Evolutionary conservation across 2,329 filamentous ascomycete species (phyloP).

Genomic region (Aureobasidium subglaciale): DNA sequence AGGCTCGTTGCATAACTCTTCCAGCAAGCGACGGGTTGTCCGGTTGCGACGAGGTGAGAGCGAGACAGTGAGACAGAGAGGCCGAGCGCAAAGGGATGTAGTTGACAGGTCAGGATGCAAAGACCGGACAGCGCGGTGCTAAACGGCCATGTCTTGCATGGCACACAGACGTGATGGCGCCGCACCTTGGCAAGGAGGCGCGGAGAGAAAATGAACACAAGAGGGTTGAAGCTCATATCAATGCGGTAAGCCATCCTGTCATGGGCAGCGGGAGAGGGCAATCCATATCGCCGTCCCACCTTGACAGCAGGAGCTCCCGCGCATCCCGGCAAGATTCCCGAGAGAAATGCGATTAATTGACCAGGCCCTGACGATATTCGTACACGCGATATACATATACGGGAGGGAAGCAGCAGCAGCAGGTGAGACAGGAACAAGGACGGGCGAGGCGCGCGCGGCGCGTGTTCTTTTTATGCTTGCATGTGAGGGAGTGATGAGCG

Average conservation of each 20-base stretch:
- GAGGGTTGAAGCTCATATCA: constrained; percentile 11
- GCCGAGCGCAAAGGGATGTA: neutral
- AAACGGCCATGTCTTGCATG: constrained; percentile 15
- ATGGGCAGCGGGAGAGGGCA: neutral
- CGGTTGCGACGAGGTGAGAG: neutral
- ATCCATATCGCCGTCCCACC: constrained; percentile 6
- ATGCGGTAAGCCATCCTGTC: neutral
- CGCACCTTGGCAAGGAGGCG: constrained; percentile 7
- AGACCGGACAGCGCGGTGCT: neutral
- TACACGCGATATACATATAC: constrained; percentile 8
- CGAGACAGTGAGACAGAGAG: constrained; percentile 8
- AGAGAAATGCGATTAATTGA: constrained; percentile 5
- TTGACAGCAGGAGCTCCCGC: constrained; percentile 15
- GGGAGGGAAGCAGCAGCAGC: neutral
- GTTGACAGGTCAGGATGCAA: constrained; percentile 14
- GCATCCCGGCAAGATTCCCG: constrained; percentile 2
- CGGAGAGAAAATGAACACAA: neutral
- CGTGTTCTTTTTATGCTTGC: constrained; percentile 7
- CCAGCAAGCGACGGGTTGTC: neutral
- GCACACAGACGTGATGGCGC: constrained; percentile 12
- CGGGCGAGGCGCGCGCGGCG: neutral
- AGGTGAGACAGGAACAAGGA: neutral
- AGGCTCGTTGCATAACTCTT: constrained; percentile 3
- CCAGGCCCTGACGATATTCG: constrained; percentile 1
- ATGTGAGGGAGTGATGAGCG: constrained; percentile 6